Conservation (phyloP, 352 stramenopile genomes). For the Phytopythium kandeliae region DNA sequence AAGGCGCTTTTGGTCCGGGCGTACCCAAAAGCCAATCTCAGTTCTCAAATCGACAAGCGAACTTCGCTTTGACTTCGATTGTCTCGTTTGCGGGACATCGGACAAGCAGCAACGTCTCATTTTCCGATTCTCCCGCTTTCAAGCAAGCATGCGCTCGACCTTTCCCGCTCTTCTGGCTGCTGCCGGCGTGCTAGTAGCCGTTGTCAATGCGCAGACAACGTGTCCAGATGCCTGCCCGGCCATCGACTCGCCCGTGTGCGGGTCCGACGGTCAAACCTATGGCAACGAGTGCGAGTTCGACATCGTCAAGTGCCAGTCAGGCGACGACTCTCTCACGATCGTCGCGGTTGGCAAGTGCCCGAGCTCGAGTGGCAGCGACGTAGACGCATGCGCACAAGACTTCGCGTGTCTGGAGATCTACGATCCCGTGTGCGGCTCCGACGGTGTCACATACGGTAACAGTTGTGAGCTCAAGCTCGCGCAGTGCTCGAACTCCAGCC, state of each 20-base stretch:
- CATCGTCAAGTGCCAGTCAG: conserved; percentile 23
- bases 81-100: no score
- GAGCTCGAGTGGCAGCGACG: conserved; percentile 2
- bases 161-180: not conserved
- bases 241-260: conserved; percentile 11
- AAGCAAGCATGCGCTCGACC: not conserved
- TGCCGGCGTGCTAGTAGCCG: not conserved
- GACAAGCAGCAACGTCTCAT: no score
- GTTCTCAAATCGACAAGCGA: no score
- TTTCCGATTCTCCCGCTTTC: no score
- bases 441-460: conserved; percentile 39
- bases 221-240: conserved; percentile 3
- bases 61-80: no score
- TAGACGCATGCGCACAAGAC: no score
- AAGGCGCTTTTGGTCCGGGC: no score
- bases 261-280: conserved; percentile 17
- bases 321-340: conserved; percentile 16
- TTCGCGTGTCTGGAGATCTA: no score
- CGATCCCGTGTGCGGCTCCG: conserved; percentile 38
- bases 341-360: conserved; percentile 17
- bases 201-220: not conserved
- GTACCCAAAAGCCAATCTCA: no score
- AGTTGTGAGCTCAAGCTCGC: conserved; percentile 22
- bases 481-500: conserved; percentile 13
- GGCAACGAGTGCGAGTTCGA: conserved; percentile 42